phyloP scores from a whole-genome alignment of 2,329 filamentous ascomycete genomes.

The Paramyrothecium sp. region DNA sequence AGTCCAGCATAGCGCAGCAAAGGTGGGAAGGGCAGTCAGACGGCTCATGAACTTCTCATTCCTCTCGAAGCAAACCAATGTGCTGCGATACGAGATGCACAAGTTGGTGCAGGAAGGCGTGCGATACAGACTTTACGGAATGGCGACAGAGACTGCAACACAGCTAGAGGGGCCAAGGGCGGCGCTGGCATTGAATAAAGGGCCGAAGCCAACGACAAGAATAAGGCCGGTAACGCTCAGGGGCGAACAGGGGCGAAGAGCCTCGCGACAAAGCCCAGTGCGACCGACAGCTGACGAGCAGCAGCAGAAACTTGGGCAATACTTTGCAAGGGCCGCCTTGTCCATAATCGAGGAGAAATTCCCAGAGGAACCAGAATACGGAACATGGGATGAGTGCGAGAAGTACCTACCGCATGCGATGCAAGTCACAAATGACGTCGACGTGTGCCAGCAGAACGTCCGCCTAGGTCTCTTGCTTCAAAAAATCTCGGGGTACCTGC shows the following conservation, averaged over 20 bases:
- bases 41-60: slow-evolving; percentile 33
- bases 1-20: background rate
- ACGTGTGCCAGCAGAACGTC: slow-evolving; percentile 11
- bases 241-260: slow-evolving; percentile 12
- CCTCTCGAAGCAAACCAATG: slow-evolving; percentile 12
- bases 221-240: background rate
- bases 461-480: slow-evolving; percentile 9
- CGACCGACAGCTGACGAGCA: too few relatives aligned
- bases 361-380: slow-evolving; percentile 6
- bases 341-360: slow-evolving; percentile 15
- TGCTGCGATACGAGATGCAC: slow-evolving; percentile 25
- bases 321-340: slow-evolving; percentile 13
- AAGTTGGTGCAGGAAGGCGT: slow-evolving; percentile 26
- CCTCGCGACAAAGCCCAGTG: too few relatives aligned
- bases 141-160: background rate
- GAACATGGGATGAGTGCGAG: slow-evolving; percentile 19
- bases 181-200: background rate
- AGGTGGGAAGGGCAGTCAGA: slow-evolving; percentile 14
- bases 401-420: slow-evolving; percentile 25
- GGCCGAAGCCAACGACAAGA: background rate
- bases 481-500: slow-evolving; percentile 17
- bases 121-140: slow-evolving; percentile 10
- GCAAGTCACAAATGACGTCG: slow-evolving; percentile 18
- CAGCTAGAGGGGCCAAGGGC: too few relatives aligned
- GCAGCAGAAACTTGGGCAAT: too few relatives aligned